These are phyloP conservation scores for Pseudocercospora eumusae DNA, from an alignment of 2,329 filamentous ascomycete species.

Conservation along the genomic window DNA sequence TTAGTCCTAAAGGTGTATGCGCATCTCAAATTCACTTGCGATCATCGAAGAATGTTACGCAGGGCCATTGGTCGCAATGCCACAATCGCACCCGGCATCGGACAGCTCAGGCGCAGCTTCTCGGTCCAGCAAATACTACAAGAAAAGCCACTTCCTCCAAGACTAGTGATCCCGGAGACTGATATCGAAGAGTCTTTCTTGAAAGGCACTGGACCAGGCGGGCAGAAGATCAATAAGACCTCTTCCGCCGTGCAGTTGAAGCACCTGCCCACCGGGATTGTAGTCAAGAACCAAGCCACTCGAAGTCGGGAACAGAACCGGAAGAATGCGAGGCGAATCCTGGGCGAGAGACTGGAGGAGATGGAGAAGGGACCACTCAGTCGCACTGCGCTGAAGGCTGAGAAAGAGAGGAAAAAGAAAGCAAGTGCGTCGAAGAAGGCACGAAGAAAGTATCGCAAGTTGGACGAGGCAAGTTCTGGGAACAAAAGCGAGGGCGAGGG, in stretches of 20 bases:
- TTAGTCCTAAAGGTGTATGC: background rate
- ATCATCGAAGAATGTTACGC: background rate
- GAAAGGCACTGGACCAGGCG: slow-evolving; percentile 88
- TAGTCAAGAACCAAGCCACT: slow-evolving; percentile 92
- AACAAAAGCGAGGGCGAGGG: slow-evolving; percentile 14
- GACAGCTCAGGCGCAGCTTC: slow-evolving; percentile 28
- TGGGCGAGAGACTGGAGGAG: slow-evolving; percentile 77
- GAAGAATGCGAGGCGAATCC: slow-evolving; percentile 74
- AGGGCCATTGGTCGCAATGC: background rate
- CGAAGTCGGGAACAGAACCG: slow-evolving; percentile 84
- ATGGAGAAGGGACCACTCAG: slow-evolving; percentile 70
- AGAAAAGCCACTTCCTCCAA: slow-evolving; percentile 70
- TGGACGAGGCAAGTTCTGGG: slow-evolving; percentile 54
- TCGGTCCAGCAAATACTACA: slow-evolving; percentile 16
- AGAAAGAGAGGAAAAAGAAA: slow-evolving; percentile 66
- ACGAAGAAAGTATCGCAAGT: slow-evolving; percentile 71
- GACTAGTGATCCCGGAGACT: slow-evolving; percentile 71
- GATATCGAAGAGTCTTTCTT: slow-evolving; percentile 85
- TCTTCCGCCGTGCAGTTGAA: slow-evolving; percentile 91
- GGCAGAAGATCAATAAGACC: slow-evolving; percentile 99
- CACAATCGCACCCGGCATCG: background rate
- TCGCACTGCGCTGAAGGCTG: slow-evolving; percentile 64
- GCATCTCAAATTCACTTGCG: background rate
- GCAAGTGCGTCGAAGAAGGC: slow-evolving; percentile 80
- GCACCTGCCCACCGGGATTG: slow-evolving; percentile 85